A percentile compares a stretch with the other conserved stretches of the same genome.
These are phyloP conservation scores for Haematococcus sp. DNA, from an alignment of 139 green algal species.

Conservation along the genomic window DNA sequence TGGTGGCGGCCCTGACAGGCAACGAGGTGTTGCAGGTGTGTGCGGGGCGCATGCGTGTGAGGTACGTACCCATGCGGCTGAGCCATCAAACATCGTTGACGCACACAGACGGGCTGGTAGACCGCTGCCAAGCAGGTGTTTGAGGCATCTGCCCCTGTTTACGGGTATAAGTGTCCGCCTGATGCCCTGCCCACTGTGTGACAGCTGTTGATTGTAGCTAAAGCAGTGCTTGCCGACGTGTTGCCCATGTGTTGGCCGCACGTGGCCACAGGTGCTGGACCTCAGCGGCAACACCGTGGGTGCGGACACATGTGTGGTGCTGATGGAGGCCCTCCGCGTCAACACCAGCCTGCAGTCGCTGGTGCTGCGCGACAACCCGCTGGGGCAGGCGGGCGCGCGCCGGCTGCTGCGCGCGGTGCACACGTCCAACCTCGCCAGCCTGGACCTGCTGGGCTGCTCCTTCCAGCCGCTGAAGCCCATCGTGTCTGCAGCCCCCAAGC, in stretches of 20 bases:
- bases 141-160: no score
- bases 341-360: constrained; percentile 17
- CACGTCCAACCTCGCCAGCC: background rate
- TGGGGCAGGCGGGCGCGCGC: constrained; percentile 30
- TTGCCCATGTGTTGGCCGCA: no score
- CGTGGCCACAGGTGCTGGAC: constrained; percentile 31
- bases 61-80: constrained; percentile 22
- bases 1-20: constrained; percentile 26
- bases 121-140: no score
- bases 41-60: background rate
- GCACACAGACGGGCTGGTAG: no score
- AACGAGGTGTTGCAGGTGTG: background rate
- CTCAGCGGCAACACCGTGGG: constrained; percentile 17
- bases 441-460: constrained; percentile 24
- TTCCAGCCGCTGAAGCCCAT: background rate
- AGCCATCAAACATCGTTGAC: no score
- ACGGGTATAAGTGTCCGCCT: no score
- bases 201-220: no score
- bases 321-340: background rate
- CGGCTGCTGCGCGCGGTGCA: constrained; percentile 42
- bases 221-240: no score
- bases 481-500: no score
- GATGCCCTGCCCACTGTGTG: no score
- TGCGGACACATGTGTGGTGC: constrained; percentile 4
- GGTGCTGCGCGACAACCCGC: constrained; percentile 41